These are phyloP conservation scores for Kwoniella heveanensis DNA, from an alignment of 768 basidiomycete genomes.

Conservation along the genomic window DNA sequence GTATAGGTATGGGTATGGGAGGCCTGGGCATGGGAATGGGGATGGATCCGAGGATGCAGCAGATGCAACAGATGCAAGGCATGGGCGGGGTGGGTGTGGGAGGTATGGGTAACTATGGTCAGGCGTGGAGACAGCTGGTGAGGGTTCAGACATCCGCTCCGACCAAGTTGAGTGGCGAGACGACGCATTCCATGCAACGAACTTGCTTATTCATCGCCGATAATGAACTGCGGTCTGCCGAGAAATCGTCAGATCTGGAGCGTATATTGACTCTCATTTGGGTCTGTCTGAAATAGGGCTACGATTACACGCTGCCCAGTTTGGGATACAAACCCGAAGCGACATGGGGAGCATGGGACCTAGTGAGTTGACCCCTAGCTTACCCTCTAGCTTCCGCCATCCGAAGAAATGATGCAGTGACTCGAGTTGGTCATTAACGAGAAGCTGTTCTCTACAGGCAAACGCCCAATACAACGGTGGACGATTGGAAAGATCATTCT, in stretches of 20 bases:
- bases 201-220: no score
- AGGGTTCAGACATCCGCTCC: background rate
- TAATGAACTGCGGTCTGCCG: no score
- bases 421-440: no score
- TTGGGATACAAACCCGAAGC: conserved; percentile 41
- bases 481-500: conserved; percentile 46
- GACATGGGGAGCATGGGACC: conserved; percentile 48
- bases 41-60: conserved; percentile 23
- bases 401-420: no score
- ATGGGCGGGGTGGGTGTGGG: conserved; percentile 19
- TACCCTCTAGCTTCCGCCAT: background rate
- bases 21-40: conserved; percentile 18
- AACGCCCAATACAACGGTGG: conserved; percentile 39
- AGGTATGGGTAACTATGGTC: conserved; percentile 21
- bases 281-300: conserved; percentile 33
- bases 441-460: conserved; percentile 28
- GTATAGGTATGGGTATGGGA: conserved; percentile 10
- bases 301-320: conserved; percentile 45
- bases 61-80: conserved; percentile 15
- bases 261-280: no score
- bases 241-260: no score
- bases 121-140: conserved; percentile 25
- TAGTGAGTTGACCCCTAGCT: conserved; percentile 27
- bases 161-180: background rate
- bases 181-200: no score